Percentiles rank a stretch among this genome's conserved stretches.
Evolutionary conservation across 495 filamentous ascomycete genomes (phyloP).

Genomic region (Haplographium delicatum): DNA sequence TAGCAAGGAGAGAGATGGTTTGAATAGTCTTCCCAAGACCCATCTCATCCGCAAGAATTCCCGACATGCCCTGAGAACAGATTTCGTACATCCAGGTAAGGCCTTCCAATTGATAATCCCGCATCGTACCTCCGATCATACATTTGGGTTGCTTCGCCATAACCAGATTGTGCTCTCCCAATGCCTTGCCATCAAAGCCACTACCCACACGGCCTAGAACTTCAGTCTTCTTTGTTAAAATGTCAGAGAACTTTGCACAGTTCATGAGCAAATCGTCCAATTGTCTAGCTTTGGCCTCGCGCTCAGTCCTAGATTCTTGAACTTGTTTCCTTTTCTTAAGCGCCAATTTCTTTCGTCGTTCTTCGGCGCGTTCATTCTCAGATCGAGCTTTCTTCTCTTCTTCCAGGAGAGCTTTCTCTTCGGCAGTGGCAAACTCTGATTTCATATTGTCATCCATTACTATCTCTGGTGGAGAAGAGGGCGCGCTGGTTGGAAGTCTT

Average conservation of each 20-base stretch:
- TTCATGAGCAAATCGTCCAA: slow-evolving; percentile 40
- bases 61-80: slow-evolving; percentile 76
- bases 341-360: slow-evolving; percentile 27
- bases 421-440: slow-evolving; percentile 7
- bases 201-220: slow-evolving; percentile 50
- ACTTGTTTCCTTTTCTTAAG: slow-evolving; percentile 28
- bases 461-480: slow-evolving; percentile 36
- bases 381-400: slow-evolving; percentile 48
- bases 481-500: slow-evolving; percentile 33
- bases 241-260: slow-evolving; percentile 39
- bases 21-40: slow-evolving; percentile 94
- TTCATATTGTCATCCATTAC: slow-evolving; percentile 6
- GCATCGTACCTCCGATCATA: slow-evolving; percentile 85
- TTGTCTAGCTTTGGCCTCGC: slow-evolving; percentile 45
- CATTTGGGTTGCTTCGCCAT: slow-evolving; percentile 81
- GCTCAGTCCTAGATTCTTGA: slow-evolving; percentile 40
- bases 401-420: slow-evolving; percentile 22
- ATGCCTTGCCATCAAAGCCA: slow-evolving; percentile 41
- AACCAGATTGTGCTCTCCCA: slow-evolving; percentile 72
- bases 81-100: slow-evolving; percentile 92
- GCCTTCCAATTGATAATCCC: slow-evolving; percentile 89
- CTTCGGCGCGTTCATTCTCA: slow-evolving; percentile 43
- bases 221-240: slow-evolving; percentile 49
- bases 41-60: slow-evolving; percentile 97
- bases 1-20: slow-evolving; percentile 85